Base-by-base conservation (phyloP, 129 eudicot genomes). In the Lactuca sativa region DNA sequence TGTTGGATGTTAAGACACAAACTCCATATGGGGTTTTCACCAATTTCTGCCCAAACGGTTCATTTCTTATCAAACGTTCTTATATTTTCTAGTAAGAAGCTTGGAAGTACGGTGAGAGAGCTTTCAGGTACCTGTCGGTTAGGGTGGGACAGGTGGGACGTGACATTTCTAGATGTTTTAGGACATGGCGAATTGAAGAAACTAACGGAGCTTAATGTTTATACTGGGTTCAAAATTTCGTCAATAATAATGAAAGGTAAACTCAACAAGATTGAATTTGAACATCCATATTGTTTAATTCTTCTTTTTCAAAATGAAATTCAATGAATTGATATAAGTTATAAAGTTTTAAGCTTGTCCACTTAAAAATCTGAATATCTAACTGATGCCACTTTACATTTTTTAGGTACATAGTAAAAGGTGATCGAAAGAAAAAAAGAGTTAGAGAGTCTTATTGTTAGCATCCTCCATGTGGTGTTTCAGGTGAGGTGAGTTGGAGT, bases 131-230 rank as follows among this genome's bases (percentile, higher is more conserved):
- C 70, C 95, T 3, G 92, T 90, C 4, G 95, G 78, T 56, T 78
- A 78, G 30, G 98, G n/a, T n/a, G n/a, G n/a, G n/a, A n/a, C n/a
- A n/a, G 98, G 58, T 93, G 96, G 96, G 98, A 93, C 83, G 97
- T 93, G 67, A 89, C 84, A 92, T 33, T 93, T 81, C 77, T 93
- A 12, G 98, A 93, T 72, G 98, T 95, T 59, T 83, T 93, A 33
- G 95, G 98, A 33, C 77, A 55, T 66, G 72, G 70, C 16, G 98
- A 93, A 4, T 73, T 93, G 83, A 81, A 80, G 87, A 89, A 69
- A 47, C 16, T 93, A 5, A 81, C 89, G 88, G 98, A 97, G 59
- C 72, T 89, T 70, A 80, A 76, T 1, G 54, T 67, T 15, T 77
- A 16, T 76, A 21, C 59, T 3, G 78, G 82, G 38, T 64, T 88